phyloP scores from a whole-genome alignment of 495 filamentous ascomycete species.

The Choiromyces venosus region DNA sequence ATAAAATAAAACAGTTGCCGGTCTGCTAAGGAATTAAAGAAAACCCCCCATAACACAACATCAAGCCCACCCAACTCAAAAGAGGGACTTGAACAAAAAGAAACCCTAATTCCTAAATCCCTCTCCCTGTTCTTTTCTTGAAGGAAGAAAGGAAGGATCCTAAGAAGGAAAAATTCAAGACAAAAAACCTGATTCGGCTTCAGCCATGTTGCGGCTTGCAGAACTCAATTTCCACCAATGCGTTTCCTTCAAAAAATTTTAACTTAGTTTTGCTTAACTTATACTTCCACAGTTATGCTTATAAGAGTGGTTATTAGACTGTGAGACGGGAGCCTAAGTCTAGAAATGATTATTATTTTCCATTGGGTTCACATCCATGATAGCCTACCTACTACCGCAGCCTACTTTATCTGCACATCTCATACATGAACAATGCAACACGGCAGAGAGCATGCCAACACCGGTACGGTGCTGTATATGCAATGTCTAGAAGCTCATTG shows the following conservation, averaged over 20 bases:
- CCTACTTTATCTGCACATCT: neutral
- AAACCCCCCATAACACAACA: neutral
- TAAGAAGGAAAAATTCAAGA: neutral
- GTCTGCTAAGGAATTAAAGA: neutral
- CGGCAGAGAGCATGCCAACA: neutral
- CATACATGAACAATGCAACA: neutral
- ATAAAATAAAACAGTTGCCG: neutral
- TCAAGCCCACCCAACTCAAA: neutral
- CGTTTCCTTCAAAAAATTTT: neutral
- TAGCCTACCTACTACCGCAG: no score
- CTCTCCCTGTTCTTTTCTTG: neutral
- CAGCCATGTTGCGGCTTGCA: neutral
- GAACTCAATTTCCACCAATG: neutral
- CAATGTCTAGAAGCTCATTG: neutral
- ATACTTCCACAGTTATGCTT: neutral
- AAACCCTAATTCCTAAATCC: neutral
- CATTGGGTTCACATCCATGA: neutral
- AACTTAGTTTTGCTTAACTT: neutral
- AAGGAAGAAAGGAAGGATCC: neutral
- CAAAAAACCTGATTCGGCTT: neutral
- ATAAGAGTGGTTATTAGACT: no score
- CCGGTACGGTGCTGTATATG: neutral
- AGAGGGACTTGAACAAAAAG: neutral
- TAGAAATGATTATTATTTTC: neutral
- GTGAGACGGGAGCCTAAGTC: neutral